Evolutionary conservation across 176 grass and related monocot genomes (phyloP), one percentile per base, ranked within the genome.

Genomic region (Tillandsia fasciculata): DNA sequence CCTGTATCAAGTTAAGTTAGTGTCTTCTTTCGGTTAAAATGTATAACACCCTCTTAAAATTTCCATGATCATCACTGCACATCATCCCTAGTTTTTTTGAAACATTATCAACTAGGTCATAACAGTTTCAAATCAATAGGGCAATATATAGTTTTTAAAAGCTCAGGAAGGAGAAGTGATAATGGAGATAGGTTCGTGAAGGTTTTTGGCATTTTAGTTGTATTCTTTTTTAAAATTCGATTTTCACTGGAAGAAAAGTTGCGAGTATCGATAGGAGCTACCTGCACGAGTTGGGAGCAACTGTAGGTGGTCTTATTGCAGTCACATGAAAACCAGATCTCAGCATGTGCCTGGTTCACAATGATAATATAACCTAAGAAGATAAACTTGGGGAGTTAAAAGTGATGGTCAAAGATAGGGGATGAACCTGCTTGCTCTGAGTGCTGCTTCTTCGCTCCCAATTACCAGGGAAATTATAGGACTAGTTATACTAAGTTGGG

Each of bases 261-360:
- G 49, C 13, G 29, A 26, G 1, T 48, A 51, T 24, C 18, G 54
- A 3, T 9, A 12, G 10, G 3, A 12, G 48, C 11, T 52, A 92
- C 89, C 89, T 88, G 93, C 93, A 92, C 24, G 93, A 92, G 57
- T 97, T 97, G 67, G 86, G 68, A 27, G 93, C 81, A 18, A 97
- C 89, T 48, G 86, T 97, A 49, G 93, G 93, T 72, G 89, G 93
- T 72, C 93, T 70, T 52, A 97, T 92, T 69, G 93, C 88, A 17
- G 86, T 96, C 57, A 90, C 82, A 75, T 97, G 93, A 78, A 97
- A 92, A 69, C 93, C 93, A 59, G 84, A 90, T 97, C 77, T 79
- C 53, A 97, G 72, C 84, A 97, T 68, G 79, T 87, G 82, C 66
- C 93, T 92, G 83, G 48, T 72, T 23, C 20, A 67, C 26, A 74